phyloP scores from a whole-genome alignment of 2,329 filamentous ascomycete species.

The Trichoderma aggressivum region DNA sequence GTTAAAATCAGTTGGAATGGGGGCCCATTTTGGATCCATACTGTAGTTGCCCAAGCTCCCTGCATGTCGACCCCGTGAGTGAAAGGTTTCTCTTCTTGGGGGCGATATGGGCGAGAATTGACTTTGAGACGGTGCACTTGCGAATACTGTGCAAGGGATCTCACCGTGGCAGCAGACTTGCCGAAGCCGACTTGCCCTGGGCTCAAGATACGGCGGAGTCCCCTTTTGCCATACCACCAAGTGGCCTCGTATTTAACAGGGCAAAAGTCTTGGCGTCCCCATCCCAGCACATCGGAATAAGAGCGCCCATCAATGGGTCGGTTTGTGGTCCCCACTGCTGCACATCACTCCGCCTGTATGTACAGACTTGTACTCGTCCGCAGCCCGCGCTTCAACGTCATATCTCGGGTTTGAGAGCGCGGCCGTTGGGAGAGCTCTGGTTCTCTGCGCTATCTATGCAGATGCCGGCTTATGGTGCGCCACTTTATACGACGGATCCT shows the following conservation, averaged over 20 bases:
- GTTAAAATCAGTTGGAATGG: background rate
- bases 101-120: background rate
- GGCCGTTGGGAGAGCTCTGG: background rate
- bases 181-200: background rate
- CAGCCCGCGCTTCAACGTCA: background rate
- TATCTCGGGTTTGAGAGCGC: background rate
- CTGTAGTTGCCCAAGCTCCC: background rate
- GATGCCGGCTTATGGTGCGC: background rate
- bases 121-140: background rate
- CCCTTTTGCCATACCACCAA: slow-evolving; percentile 17
- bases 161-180: background rate
- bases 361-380: background rate
- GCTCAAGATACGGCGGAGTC: background rate
- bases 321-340: slow-evolving; percentile 6
- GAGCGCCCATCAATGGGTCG: slow-evolving; percentile 14
- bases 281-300: slow-evolving; percentile 15
- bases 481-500: background rate
- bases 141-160: background rate
- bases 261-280: background rate
- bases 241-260: slow-evolving; percentile 17
- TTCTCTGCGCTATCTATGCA: background rate
- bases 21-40: slow-evolving; percentile 8
- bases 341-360: slow-evolving; percentile 5
- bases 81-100: background rate
- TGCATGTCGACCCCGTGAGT: background rate